Evolutionary conservation across 805 yeast species (phyloP).

Genomic region (Metschnikowia sp.): DNA sequence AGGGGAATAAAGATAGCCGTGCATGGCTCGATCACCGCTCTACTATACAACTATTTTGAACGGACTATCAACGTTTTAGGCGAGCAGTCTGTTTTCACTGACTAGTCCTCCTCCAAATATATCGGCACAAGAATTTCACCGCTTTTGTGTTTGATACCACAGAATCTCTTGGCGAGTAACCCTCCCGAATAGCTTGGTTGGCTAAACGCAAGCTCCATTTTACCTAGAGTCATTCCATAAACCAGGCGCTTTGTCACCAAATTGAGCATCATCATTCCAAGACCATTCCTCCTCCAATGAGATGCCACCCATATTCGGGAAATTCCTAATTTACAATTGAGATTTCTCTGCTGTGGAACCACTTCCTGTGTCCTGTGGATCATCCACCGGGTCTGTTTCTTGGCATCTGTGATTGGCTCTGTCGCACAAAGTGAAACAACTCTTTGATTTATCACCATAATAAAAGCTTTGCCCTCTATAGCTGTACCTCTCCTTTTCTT

Average conservation of each 20-base stretch:
- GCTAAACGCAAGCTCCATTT: constrained; percentile 57
- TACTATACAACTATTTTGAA: constrained; percentile 58
- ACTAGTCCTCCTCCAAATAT: constrained; percentile 31
- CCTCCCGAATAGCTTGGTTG: constrained; percentile 71
- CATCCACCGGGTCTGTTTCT: constrained; percentile 55
- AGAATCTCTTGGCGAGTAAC: constrained; percentile 52
- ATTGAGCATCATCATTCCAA: constrained; percentile 46
- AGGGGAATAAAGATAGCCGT: constrained; percentile 67
- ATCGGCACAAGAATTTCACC: constrained; percentile 52
- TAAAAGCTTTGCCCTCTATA: constrained; percentile 35
- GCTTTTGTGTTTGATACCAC: constrained; percentile 52
- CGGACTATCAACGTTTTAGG: constrained; percentile 15
- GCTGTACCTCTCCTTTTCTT: constrained; percentile 4
- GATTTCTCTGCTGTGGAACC: constrained; percentile 45
- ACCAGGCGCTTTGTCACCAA: constrained; percentile 43
- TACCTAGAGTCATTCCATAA: constrained; percentile 46
- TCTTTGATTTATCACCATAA: constrained; percentile 42
- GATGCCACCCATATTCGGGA: constrained; percentile 45
- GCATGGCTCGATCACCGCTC: constrained; percentile 66
- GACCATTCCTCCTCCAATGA: constrained; percentile 46
- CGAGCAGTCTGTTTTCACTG: constrained; percentile 17
- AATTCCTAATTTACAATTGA: constrained; percentile 32
- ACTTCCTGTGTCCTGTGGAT: constrained; percentile 46
- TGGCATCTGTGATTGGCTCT: constrained; percentile 35
- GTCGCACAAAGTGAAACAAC: constrained; percentile 58